Conservation (phyloP, 768 basidiomycete species). For the Tricholoma hemisulphureum region DNA sequence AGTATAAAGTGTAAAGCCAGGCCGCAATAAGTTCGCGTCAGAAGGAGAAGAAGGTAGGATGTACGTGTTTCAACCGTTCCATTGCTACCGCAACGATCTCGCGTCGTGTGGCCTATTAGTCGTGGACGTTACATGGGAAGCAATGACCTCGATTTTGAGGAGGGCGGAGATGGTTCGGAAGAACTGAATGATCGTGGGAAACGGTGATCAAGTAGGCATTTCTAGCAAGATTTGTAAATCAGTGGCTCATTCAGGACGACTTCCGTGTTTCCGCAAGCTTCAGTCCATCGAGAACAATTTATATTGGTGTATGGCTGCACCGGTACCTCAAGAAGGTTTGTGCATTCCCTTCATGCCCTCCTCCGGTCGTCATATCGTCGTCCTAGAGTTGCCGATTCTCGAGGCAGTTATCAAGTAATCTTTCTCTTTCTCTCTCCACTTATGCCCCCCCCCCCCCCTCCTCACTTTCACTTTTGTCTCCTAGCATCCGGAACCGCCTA, state of each 20-base stretch:
- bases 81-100: slow-evolving; percentile 1
- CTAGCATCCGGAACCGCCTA: slow-evolving; percentile 90
- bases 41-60: background rate
- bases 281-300: background rate
- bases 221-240: slow-evolving; percentile 5
- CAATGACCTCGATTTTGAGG: background rate
- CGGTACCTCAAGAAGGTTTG: slow-evolving; percentile 80
- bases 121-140: background rate
- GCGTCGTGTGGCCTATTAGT: background rate
- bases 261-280: background rate
- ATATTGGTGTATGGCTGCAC: slow-evolving; percentile 51
- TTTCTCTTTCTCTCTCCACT: slow-evolving; percentile 16
- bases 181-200: slow-evolving; percentile 22
- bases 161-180: background rate
- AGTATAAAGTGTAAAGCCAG: background rate
- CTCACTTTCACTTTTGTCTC: slow-evolving; percentile 16
- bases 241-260: background rate
- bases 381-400: slow-evolving; percentile 86
- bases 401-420: slow-evolving; percentile 90
- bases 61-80: slow-evolving; percentile 14
- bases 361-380: slow-evolving; percentile 20
- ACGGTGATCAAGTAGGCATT: background rate
- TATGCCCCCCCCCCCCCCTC: slow-evolving; percentile 13
- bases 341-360: slow-evolving; percentile 13
- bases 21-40: background rate